Evolutionary conservation across 2,329 filamentous ascomycete genomes (phyloP), one percentile per base, ranked within the genome.

Genomic region (Grosmannia serpens): DNA sequence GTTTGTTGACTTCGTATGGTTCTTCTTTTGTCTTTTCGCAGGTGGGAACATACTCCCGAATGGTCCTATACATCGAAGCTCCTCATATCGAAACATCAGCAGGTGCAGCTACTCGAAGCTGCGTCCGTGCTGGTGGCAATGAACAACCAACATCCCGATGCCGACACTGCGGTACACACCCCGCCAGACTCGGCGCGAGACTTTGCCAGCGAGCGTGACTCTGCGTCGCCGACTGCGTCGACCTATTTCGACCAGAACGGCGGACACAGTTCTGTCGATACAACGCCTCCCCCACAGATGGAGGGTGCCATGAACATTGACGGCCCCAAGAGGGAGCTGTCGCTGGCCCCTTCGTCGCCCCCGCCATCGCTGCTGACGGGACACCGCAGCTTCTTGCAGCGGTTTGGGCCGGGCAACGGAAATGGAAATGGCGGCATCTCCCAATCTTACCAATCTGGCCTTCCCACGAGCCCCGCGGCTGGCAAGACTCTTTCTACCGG

Each of bases 21-120:
- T 10, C 35, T 38, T 54, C n/a, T 56, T 4, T 57, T 57, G 62
- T 65, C 67, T 66, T 68, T 59, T 65, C 52, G 7, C 83, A 99
- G 92, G 81, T 99, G 94, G 94, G 94, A 99, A 77, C 94, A 99
- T 75, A 95, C 95, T 72, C 92, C 94, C 65, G 90, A 96, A 77
- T 99, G 94, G 94, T 89, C 91, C 56, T 87, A 87, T 71, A 99
- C 94, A 58, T 97, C 94, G 66, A 97, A 97, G 76, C 80, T 97
- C 70, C 85, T 97, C 70, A 97, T 99, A 67, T 97, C 92, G 67
- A 99, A 99, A 81, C 94, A 99, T 73, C 94, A 99, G 75, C 94
- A 99, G 77, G 94, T 99, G 57, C 94, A 99, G 73, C 82, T 99
- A 61, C 82, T 99, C 61, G 94, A 99, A 74, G 94, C 94, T 47